phyloP scores from a whole-genome alignment of 441 rosid species.

The Brassica hybrid region DNA sequence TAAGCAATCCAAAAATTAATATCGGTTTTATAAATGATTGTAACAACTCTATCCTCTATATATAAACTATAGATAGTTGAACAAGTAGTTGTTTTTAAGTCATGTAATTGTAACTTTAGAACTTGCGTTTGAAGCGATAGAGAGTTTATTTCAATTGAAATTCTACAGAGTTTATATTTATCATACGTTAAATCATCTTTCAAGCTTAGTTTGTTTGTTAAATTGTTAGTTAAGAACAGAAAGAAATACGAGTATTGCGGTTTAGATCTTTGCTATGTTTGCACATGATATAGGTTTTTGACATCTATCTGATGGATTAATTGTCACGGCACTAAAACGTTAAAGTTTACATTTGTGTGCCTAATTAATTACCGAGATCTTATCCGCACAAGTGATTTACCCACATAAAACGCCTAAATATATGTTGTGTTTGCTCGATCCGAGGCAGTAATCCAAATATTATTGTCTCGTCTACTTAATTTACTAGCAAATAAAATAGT shows the following conservation, averaged over 20 bases:
- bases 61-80: neutral
- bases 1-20: too few relatives aligned
- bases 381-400: slow-evolving; percentile 33
- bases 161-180: too few relatives aligned
- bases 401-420: slow-evolving; percentile 35
- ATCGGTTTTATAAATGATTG: too few relatives aligned
- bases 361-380: slow-evolving; percentile 18
- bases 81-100: neutral
- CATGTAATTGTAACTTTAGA: neutral
- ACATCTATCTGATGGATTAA: neutral
- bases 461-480: slow-evolving; percentile 9
- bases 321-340: slow-evolving; percentile 20
- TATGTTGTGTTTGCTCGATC: slow-evolving; percentile 26
- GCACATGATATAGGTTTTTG: slow-evolving; percentile 3
- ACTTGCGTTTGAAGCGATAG: neutral
- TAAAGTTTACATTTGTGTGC: neutral
- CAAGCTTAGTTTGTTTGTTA: neutral
- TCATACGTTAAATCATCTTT: neutral
- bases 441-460: slow-evolving; percentile 22
- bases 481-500: neutral
- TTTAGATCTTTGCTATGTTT: neutral
- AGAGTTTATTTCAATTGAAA: neutral
- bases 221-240: neutral
- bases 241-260: neutral
- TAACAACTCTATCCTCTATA: too few relatives aligned